These are phyloP conservation scores for Malania oleifera DNA, from an alignment of 164 flowering plant genomes.

Conservation along the genomic window DNA sequence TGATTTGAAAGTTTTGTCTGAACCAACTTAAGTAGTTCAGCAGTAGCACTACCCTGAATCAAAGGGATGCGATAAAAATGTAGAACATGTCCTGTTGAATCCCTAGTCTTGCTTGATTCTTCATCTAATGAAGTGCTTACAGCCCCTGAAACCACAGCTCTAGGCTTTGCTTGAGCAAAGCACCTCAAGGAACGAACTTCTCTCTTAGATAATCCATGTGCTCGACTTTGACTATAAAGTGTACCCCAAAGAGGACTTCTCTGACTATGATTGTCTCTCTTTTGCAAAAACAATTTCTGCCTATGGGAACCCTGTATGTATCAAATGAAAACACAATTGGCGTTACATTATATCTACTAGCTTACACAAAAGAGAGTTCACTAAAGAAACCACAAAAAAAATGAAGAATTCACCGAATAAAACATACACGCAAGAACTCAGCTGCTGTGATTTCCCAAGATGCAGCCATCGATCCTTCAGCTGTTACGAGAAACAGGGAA, in stretches of 20 bases:
- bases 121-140: conserved; percentile 26
- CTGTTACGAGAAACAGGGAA: too few species aligned
- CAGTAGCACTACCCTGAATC: conserved; percentile 57
- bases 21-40: conserved; percentile 59
- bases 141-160: conserved; percentile 44
- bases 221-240: conserved; percentile 4
- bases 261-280: conserved; percentile 11
- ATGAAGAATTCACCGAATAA: neutral
- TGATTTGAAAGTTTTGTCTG: conserved; percentile 59
- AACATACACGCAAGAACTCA: conserved; percentile 36
- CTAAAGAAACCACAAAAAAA: neutral
- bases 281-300: conserved; percentile 31
- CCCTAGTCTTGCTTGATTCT: conserved; percentile 15
- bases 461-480: conserved; percentile 27
- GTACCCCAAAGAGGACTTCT: conserved; percentile 33
- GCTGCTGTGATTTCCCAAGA: conserved; percentile 30
- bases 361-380: neutral
- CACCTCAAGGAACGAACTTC: conserved; percentile 21
- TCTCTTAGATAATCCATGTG: conserved; percentile 12
- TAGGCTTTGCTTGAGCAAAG: conserved; percentile 22
- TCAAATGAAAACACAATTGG: conserved; percentile 2
- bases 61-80: conserved; percentile 77
- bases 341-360: neutral
- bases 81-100: conserved; percentile 34
- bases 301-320: conserved; percentile 36